Percentiles rank a stretch among this genome's conserved stretches.
Evolutionary conservation across 179 eudicot species (phyloP).

Genomic region (Beta corolliflora): DNA sequence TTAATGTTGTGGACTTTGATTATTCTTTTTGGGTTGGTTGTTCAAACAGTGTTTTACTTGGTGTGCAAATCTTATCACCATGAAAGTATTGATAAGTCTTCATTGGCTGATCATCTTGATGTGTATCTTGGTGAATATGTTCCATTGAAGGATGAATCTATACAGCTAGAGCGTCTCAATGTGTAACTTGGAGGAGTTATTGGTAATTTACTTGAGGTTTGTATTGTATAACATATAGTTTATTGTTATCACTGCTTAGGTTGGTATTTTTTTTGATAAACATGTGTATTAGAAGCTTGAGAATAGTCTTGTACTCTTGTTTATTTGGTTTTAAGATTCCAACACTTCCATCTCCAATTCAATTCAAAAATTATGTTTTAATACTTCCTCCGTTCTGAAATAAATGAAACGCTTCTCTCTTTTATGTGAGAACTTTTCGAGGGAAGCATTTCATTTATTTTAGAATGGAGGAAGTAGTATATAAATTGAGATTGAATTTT

Average conservation of each 20-base stretch:
- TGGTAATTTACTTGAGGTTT: neutral
- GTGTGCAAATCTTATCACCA: constrained; percentile 67
- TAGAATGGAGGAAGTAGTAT: too few relatives aligned
- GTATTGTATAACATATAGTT: neutral
- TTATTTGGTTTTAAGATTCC: too few relatives aligned
- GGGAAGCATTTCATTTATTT: too few relatives aligned
- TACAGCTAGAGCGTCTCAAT: neutral
- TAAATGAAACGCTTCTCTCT: too few relatives aligned
- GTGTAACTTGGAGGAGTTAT: neutral
- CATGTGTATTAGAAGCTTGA: too few relatives aligned
- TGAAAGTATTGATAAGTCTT: constrained; percentile 50
- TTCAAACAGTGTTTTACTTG: constrained; percentile 58
- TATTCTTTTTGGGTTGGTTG: constrained; percentile 38
- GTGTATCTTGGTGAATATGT: constrained; percentile 57
- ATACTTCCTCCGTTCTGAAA: too few relatives aligned
- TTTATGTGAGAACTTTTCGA: too few relatives aligned
- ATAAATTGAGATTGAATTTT: too few relatives aligned
- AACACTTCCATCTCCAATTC: too few relatives aligned
- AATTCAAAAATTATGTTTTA: too few relatives aligned
- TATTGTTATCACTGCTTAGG: too few relatives aligned
- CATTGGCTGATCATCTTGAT: constrained; percentile 56
- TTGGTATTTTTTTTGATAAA: neutral
- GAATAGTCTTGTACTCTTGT: too few relatives aligned
- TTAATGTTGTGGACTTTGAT: constrained; percentile 29
- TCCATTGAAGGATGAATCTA: constrained; percentile 26